Base-by-base conservation (phyloP, 495 filamentous ascomycete genomes). In the Lentithecium fluviatile region DNA sequence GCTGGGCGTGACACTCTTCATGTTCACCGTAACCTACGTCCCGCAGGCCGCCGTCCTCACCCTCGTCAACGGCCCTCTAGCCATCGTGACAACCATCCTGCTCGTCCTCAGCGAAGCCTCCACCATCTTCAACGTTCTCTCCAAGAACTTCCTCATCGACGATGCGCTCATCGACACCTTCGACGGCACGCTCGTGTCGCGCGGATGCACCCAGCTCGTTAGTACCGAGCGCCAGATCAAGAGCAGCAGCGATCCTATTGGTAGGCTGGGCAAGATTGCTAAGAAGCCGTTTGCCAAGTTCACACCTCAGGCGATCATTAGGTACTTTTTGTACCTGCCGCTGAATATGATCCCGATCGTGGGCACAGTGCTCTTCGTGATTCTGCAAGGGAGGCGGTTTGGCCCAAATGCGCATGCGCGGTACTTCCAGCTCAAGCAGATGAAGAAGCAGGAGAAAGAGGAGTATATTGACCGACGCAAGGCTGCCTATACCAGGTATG, bases 341-440 rank as follows among this genome's bases (percentile, higher is more conserved):
- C 78, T 97, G 49, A 97, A 96, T 72, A 86, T 96, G 57, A 88
- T 98, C 42, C 94, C 94, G 0, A 81, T 97, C 0, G 80, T 97
- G 19, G 94, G 94, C 2, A 92, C 93, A 1, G 74, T 84, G 12
- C 66, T 90, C 0, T 98, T 95, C 72, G 78, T 97, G 7, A 48
- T 88, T 13, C 62, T 94, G 26, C 87, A 95, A 72, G 93, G 90
- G 65, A 80, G 74, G 71, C 71, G 68, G 45, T 68, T 73, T 25
- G 85, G 85, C 0, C 83, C 82, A 0, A 68, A 47, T 0, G 75
- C 78, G 32, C 83, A 86, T 71, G 71, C 69, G 4, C 66, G 85
- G 69, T 98, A 96, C 73, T 97, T 96, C 69, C 89, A 95, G 74
- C 77, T 98, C 45, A 95, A 95, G 75, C 83, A 84, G 3, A 93